Percentiles rank a stretch among this genome's conserved stretches.
Evolutionary conservation across 2,329 filamentous ascomycete genomes (phyloP).

Genomic region (Pseudocercospora fijiensis): DNA sequence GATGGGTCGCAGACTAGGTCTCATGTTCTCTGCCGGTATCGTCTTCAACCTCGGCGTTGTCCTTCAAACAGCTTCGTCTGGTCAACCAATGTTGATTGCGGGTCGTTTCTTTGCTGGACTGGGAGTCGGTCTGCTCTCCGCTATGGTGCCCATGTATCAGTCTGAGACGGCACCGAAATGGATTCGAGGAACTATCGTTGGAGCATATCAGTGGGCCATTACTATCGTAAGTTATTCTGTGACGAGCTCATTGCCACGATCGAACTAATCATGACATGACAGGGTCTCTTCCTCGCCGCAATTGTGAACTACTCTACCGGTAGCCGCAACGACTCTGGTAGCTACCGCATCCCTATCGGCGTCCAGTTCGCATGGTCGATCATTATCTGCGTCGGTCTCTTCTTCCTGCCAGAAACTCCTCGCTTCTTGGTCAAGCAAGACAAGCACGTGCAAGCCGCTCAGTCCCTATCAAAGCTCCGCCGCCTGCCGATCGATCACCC

Average conservation of each 20-base stretch:
- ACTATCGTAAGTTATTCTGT: slow-evolving; percentile 47
- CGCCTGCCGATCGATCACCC: slow-evolving; percentile 69
- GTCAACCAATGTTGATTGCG: slow-evolving; percentile 57
- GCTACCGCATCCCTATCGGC: slow-evolving; percentile 40
- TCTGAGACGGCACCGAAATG: slow-evolving; percentile 48
- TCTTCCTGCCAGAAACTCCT: slow-evolving; percentile 40
- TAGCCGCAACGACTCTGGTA: slow-evolving; percentile 36
- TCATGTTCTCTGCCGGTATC: slow-evolving; percentile 59
- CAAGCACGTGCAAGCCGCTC: slow-evolving; percentile 31
- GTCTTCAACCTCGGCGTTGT: slow-evolving; percentile 72
- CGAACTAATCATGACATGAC: slow-evolving; percentile 33
- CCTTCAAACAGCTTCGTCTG: slow-evolving; percentile 65
- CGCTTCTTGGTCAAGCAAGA: slow-evolving; percentile 39
- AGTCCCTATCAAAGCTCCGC: slow-evolving; percentile 58
- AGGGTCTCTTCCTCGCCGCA: slow-evolving; percentile 64
- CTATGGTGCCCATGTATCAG: slow-evolving; percentile 59
- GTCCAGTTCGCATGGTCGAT: slow-evolving; percentile 40
- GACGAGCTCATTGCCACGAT: slow-evolving; percentile 46
- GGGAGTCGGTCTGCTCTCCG: slow-evolving; percentile 38
- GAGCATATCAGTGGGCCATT: slow-evolving; percentile 56
- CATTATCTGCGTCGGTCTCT: slow-evolving; percentile 37
- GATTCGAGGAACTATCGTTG: slow-evolving; percentile 56
- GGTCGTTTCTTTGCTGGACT: slow-evolving; percentile 58
- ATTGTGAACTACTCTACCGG: slow-evolving; percentile 67
- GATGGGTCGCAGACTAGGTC: slow-evolving; percentile 67